Evolutionary conservation across 768 basidiomycete species (phyloP).

Genomic region (Leucocoprinus leucothites): DNA sequence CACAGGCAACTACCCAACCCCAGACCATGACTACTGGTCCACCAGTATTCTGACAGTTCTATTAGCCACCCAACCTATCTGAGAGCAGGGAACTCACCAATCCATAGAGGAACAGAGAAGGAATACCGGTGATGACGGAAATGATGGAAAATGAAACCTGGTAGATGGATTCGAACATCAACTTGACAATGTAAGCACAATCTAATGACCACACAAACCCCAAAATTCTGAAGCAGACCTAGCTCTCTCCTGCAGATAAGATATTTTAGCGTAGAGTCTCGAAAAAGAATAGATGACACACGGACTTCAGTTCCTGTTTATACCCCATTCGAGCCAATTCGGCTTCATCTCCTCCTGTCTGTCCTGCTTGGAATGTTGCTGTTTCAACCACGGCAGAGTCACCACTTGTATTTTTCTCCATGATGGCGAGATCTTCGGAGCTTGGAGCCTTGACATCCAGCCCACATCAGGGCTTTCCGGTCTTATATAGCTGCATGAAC

Average conservation of each 20-base stretch:
- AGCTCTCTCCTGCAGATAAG: constrained; percentile 50
- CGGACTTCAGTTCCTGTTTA: constrained; percentile 63
- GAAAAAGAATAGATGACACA: constrained; percentile 17
- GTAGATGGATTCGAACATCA: constrained; percentile 9
- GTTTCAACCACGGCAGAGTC: too few species aligned
- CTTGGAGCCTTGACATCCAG: neutral
- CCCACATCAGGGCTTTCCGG: neutral
- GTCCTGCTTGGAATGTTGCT: neutral
- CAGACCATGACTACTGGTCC: constrained; percentile 78
- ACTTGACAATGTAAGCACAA: neutral
- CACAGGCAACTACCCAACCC: constrained; percentile 67
- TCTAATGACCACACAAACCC: constrained; percentile 30
- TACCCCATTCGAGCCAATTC: constrained; percentile 71
- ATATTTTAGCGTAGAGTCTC: neutral
- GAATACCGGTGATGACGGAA: constrained; percentile 68
- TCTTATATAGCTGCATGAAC: neutral
- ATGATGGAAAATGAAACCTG: constrained; percentile 73
- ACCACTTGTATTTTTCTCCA: neutral
- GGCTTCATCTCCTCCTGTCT: constrained; percentile 45
- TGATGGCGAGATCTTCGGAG: neutral
- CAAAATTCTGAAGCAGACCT: constrained; percentile 56
- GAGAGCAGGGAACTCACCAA: constrained; percentile 39
- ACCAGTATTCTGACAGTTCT: constrained; percentile 53
- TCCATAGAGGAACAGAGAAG: constrained; percentile 67
- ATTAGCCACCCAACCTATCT: neutral